phyloP scores from a whole-genome alignment of 768 basidiomycete species.

The Russula lepida region DNA sequence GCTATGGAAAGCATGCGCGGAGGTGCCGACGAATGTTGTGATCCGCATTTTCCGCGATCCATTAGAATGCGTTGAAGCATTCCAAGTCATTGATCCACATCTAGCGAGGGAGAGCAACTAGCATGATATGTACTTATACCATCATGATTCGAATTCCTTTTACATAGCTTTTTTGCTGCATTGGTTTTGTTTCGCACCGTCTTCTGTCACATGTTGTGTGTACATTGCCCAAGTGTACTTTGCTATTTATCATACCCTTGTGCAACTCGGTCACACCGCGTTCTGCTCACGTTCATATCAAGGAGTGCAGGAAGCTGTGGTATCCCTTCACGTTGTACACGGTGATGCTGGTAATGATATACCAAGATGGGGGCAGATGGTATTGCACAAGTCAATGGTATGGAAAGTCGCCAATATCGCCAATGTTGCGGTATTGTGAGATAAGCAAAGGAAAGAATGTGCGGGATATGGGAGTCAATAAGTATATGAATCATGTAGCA shows the following conservation, averaged over 20 bases:
- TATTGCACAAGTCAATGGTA: not conserved
- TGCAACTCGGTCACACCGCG: not conserved
- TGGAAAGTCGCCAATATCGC: not conserved
- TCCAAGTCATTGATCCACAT: conserved; percentile 28
- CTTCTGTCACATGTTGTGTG: conserved; percentile 1
- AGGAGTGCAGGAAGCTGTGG: no score
- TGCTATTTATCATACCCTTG: not conserved
- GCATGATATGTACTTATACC: not conserved
- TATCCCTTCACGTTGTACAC: not conserved
- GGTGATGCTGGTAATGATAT: not conserved
- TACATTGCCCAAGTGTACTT: not conserved
- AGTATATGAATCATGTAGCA: conserved; percentile 4
- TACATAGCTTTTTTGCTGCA: not conserved
- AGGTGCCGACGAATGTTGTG: conserved; percentile 47
- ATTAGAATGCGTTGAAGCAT: conserved; percentile 58
- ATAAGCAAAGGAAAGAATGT: not conserved
- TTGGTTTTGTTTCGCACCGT: not conserved
- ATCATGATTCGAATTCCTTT: not conserved
- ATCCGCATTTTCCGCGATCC: conserved; percentile 64
- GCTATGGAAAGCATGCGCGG: conserved; percentile 51
- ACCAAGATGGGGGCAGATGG: not conserved
- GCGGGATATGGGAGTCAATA: conserved; percentile 1
- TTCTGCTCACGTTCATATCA: not conserved
- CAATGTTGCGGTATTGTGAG: not conserved
- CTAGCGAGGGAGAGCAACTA: not conserved